Evolutionary conservation across 2,329 filamentous ascomycete genomes (phyloP), one percentile per base, ranked within the genome.

Genomic region (Arthrobotrys iridis): DNA sequence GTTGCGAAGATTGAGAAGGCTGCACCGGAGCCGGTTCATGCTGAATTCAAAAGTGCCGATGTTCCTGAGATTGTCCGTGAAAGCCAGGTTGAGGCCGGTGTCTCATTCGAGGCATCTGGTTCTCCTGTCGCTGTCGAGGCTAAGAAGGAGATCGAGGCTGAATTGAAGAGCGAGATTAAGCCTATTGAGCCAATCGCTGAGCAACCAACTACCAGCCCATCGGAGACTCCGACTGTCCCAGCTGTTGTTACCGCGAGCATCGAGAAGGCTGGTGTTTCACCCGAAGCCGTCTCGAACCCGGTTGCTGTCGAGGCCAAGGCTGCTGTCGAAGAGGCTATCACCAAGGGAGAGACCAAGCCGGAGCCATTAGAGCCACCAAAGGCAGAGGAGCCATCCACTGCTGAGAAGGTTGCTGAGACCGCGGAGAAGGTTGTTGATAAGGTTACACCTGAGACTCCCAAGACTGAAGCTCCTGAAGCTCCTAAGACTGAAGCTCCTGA

Each of bases 221-320:
- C 74, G 41, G 66, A 75, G 45, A 40, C 37, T 1, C 60, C 86
- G 43, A 82, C 86, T 75, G 86, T 88, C 4, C 87, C 88, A 63
- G 80, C 81, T 24, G 84, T 87, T 77, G 88, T 89, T 15, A 86
- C 87, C 82, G 84, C 87, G 78, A 88, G 87, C 5, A 86, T 88
- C 52, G 80, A 83, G 40, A 84, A 86, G 79, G 86, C 90, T 20
- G 86, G 88, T 64, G 82, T 85, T 79, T 85, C 84, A 75, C 90
- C 91, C 6, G 92, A 95, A 82, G 92, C 92, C 33, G 87, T 90
- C 35, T 86, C 87, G 65, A 90, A 89, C 82, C 84, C 88, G 1
- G 85, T 86, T 65, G 90, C 89, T 15, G 91, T 95, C 4, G 83
- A 87, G 77, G 91, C 93, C 79, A 95, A 95, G 87, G 88, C 87